Conservation (phyloP, 2,329 filamentous ascomycete species). For the Davidsoniella australis region DNA sequence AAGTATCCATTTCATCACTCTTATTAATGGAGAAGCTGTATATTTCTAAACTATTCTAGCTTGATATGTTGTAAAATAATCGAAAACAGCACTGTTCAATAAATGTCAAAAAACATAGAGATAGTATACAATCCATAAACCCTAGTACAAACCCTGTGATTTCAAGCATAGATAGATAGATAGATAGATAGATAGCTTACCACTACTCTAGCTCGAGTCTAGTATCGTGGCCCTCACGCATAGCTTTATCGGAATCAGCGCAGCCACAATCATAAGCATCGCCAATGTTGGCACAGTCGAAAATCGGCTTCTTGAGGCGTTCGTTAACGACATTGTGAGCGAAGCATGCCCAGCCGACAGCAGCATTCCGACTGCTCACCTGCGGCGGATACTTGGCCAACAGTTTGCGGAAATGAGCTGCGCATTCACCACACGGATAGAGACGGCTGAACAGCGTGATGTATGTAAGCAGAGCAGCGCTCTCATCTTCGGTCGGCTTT, state of each 20-base stretch:
- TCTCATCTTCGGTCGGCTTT: constrained; percentile 43
- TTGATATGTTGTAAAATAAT: not conserved
- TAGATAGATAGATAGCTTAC: no score
- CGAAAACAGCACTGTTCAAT: not conserved
- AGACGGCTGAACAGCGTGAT: constrained; percentile 50
- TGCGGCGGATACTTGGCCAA: constrained; percentile 47
- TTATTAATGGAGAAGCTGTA: not conserved
- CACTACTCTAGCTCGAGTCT: constrained; percentile 16
- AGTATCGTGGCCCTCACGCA: constrained; percentile 18
- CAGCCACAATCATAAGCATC: constrained; percentile 59
- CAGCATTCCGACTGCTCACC: constrained; percentile 43
- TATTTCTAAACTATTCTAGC: not conserved
- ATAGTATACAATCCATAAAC: no score
- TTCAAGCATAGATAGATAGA: not conserved
- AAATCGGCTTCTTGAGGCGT: constrained; percentile 41
- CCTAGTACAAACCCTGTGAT: no score
- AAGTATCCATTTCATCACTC: not conserved
- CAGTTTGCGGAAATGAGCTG: constrained; percentile 46
- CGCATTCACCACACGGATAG: constrained; percentile 56
- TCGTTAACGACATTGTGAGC: constrained; percentile 52
- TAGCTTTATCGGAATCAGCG: constrained; percentile 41
- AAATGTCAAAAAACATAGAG: not conserved
- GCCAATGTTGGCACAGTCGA: constrained; percentile 50
- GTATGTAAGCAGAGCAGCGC: constrained; percentile 44
- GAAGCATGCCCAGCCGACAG: constrained; percentile 51